These are phyloP conservation scores for Trypanosoma boissoni DNA, from an alignment of 208 protist genomes.

Conservation along the genomic window DNA sequence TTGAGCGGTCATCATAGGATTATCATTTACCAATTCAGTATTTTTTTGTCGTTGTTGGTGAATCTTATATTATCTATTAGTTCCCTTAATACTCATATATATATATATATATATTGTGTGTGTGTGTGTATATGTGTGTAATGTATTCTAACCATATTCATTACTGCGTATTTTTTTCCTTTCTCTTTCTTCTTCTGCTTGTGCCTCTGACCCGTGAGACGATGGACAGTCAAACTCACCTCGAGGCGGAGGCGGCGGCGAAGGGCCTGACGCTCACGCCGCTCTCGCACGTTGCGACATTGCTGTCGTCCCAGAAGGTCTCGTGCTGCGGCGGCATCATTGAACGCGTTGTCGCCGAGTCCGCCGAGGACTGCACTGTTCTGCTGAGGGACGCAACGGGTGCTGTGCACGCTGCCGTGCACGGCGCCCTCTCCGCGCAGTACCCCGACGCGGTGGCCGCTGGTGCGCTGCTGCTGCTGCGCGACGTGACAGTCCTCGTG, in stretches of 20 bases:
- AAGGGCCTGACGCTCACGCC: slow-evolving; percentile 45
- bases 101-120: background rate
- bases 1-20: too few species aligned
- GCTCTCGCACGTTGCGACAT: slow-evolving; percentile 31
- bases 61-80: slow-evolving; percentile 3
- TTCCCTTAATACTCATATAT: background rate
- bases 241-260: slow-evolving; percentile 50
- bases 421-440: slow-evolving; percentile 63
- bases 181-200: too few species aligned
- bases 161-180: too few species aligned
- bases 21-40: too few species aligned
- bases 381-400: slow-evolving; percentile 60
- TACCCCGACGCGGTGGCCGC: slow-evolving; percentile 72
- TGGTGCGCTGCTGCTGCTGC: slow-evolving; percentile 67
- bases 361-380: slow-evolving; percentile 74
- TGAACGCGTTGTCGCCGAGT: slow-evolving; percentile 66
- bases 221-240: slow-evolving; percentile 62
- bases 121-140: background rate
- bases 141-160: too few species aligned
- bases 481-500: slow-evolving; percentile 62
- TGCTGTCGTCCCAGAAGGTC: slow-evolving; percentile 56
- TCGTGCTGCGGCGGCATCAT: slow-evolving; percentile 77
- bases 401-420: slow-evolving; percentile 63
- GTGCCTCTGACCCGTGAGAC: background rate
- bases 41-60: background rate